Evolutionary conservation across 352 stramenopile genomes (phyloP).

Genomic region (Phytophthora nicotianae): DNA sequence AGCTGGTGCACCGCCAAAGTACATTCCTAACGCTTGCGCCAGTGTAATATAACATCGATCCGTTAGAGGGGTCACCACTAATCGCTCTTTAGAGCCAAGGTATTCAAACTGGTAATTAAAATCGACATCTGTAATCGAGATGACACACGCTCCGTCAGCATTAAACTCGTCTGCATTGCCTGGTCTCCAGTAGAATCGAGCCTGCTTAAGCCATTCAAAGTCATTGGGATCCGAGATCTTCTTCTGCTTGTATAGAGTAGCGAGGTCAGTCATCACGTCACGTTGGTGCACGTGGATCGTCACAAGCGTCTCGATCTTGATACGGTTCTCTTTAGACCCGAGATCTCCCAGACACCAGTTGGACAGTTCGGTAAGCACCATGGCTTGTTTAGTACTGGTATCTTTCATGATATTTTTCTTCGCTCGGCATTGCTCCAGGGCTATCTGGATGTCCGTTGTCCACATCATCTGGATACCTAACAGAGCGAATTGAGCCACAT

Average conservation of each 20-base stretch:
- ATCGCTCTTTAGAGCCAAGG: slow-evolving; percentile 95
- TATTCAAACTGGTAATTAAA: slow-evolving; percentile 99
- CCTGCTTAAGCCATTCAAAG: slow-evolving; percentile 99
- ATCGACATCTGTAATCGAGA: slow-evolving; percentile 98
- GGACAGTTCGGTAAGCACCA: slow-evolving; percentile 94
- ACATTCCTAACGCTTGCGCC: slow-evolving; percentile 97
- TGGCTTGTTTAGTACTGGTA: slow-evolving; percentile 93
- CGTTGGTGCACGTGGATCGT: slow-evolving; percentile 98
- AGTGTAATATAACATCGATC: slow-evolving; percentile 98
- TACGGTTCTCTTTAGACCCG: slow-evolving; percentile 96
- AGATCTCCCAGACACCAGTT: slow-evolving; percentile 97
- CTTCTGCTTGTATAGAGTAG: slow-evolving; percentile 94
- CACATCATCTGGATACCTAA: slow-evolving; percentile 97
- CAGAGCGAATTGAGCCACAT: slow-evolving; percentile 95
- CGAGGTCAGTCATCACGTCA: slow-evolving; percentile 96
- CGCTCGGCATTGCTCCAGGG: slow-evolving; percentile 93
- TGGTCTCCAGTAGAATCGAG: slow-evolving; percentile 97
- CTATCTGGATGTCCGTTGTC: slow-evolving; percentile 95
- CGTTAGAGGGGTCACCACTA: slow-evolving; percentile 97
- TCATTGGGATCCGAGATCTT: slow-evolving; percentile 97
- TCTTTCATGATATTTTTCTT: slow-evolving; percentile 99
- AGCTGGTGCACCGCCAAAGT: slow-evolving; percentile 96
- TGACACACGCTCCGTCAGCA: slow-evolving; percentile 94
- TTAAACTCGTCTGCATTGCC: slow-evolving; percentile 95
- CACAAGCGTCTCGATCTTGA: slow-evolving; percentile 98